Evolutionary conservation across 257 asterid genomes (phyloP), one percentile per base, ranked within the genome.

Genomic region (Rubia yunnanensis): DNA sequence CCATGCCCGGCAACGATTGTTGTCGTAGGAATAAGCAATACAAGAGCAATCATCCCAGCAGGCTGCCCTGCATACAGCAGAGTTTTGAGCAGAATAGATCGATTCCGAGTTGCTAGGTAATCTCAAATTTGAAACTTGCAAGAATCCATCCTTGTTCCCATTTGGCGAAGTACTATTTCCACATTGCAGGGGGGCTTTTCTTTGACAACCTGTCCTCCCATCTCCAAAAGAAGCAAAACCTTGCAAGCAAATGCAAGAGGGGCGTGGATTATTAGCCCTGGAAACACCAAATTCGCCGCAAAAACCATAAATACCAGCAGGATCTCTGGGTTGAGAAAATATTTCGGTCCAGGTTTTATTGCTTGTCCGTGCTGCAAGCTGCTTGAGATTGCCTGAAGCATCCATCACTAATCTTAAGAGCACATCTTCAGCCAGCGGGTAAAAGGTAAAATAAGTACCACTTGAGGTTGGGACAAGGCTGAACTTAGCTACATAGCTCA

Each of bases 251-350:
- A 60, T 60, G 67, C 86, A 81, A 4, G 68, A 3, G 26, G 14
- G 13, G 26, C 52, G 41, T 11, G 41, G 20, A 3, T 8, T n/a
- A n/a, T n/a, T 68, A 31, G 10, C 56, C 10, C 10, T 36, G 56
- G 24, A 65, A 31, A 68, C 10, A 30, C 84, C 71, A 48, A 79
- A 82, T 34, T 48, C 77, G 13, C 84, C 84, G 67, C 82, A 79
- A 24, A 60, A 61, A 35, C 61, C 77, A 32, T 69, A 60, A 10
- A 76, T 28, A 0, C 68, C 66, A 0, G 57, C 30, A 28, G 41
- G 13, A 0, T 23, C 22, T 8, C 23, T n/a, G 24, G 83, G 81
- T 41, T 58, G 65, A 31, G n/a, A 26, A 28, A 26, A 22, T 0
- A 10, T 15, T 2, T 35, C 0, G 63, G 13, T 63, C 86, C 81